These are phyloP conservation scores for Geosmithia morbida DNA, from an alignment of 2,329 filamentous ascomycete genomes.

Conservation along the genomic window DNA sequence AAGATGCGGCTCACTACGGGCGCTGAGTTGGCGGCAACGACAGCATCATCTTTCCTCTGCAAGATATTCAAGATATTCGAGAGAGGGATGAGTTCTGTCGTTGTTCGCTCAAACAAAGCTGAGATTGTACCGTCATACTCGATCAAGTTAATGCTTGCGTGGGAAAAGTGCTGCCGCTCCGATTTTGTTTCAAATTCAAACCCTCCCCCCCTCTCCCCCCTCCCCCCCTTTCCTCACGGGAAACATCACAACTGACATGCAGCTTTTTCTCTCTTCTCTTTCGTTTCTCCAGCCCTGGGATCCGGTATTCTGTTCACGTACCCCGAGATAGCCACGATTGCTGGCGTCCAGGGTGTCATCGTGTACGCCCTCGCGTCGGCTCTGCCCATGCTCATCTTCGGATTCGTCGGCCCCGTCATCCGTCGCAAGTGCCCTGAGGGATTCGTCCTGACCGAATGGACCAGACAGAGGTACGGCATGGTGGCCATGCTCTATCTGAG, in stretches of 20 bases:
- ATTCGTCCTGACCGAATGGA: slow-evolving; percentile 78
- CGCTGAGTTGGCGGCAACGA: slow-evolving; percentile 46
- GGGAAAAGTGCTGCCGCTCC: slow-evolving; percentile 92
- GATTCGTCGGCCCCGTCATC: slow-evolving; percentile 61
- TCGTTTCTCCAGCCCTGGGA: slow-evolving; percentile 51
- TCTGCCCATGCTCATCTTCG: slow-evolving; percentile 61
- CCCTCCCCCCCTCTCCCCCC: slow-evolving; percentile 6
- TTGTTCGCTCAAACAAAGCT: slow-evolving; percentile 38
- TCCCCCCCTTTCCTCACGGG: slow-evolving; percentile 14
- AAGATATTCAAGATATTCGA: too few species aligned
- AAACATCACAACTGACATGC: slow-evolving; percentile 21
- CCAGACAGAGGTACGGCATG: slow-evolving; percentile 60
- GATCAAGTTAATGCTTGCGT: slow-evolving; percentile 99
- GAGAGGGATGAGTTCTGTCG: slow-evolving; percentile 23
- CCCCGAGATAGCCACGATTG: slow-evolving; percentile 64
- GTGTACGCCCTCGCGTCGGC: slow-evolving; percentile 62
- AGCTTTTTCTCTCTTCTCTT: too few species aligned
- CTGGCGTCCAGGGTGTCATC: slow-evolving; percentile 64
- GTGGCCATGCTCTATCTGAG: slow-evolving; percentile 60
- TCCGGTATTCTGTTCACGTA: slow-evolving; percentile 76
- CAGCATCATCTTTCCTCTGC: too few species aligned
- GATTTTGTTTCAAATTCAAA: slow-evolving; percentile 6
- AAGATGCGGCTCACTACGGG: slow-evolving; percentile 70
- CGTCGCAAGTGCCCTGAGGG: slow-evolving; percentile 68
- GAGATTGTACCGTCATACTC: slow-evolving; percentile 95